These are phyloP conservation scores for Thuja plicata DNA, from an alignment of 83 land plant genomes.

Conservation along the genomic window DNA sequence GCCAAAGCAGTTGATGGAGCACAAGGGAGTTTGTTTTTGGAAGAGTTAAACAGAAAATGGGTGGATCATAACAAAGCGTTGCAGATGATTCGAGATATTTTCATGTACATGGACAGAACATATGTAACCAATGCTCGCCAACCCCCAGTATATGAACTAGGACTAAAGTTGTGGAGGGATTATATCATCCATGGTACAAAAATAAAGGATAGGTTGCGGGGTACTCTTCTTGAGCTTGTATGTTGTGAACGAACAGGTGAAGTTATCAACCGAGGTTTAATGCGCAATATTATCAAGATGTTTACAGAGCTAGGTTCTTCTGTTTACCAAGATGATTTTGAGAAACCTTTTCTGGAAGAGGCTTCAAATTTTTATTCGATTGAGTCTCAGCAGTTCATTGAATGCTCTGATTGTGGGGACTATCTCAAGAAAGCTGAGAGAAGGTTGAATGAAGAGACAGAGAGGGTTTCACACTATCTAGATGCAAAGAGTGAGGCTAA, in stretches of 20 bases:
- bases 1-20: slow-evolving; percentile 82
- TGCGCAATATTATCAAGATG: slow-evolving; percentile 95
- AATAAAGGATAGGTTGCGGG: slow-evolving; percentile 67
- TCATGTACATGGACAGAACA: slow-evolving; percentile 99
- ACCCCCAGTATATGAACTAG: slow-evolving; percentile 96
- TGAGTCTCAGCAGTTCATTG: slow-evolving; percentile 96
- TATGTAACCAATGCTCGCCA: slow-evolving; percentile 69
- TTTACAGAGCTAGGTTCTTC: slow-evolving; percentile 80
- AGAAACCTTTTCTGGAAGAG: slow-evolving; percentile 85
- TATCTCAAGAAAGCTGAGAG: slow-evolving; percentile 93
- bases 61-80: slow-evolving; percentile 91
- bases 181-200: slow-evolving; percentile 67
- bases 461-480: slow-evolving; percentile 88
- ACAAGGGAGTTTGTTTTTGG: slow-evolving; percentile 88
- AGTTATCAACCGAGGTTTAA: slow-evolving; percentile 92
- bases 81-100: slow-evolving; percentile 98
- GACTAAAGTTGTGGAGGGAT: slow-evolving; percentile 93
- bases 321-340: slow-evolving; percentile 95
- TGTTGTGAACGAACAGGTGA: slow-evolving; percentile 86
- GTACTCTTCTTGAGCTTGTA: slow-evolving; percentile 84
- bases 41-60: slow-evolving; percentile 92
- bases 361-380: slow-evolving; percentile 81
- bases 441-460: slow-evolving; percentile 94
- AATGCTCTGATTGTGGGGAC: slow-evolving; percentile 94
- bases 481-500: slow-evolving; percentile 73